These are phyloP conservation scores for Agrostemma githago DNA, from an alignment of 148 eudicot genomes.

Conservation along the genomic window DNA sequence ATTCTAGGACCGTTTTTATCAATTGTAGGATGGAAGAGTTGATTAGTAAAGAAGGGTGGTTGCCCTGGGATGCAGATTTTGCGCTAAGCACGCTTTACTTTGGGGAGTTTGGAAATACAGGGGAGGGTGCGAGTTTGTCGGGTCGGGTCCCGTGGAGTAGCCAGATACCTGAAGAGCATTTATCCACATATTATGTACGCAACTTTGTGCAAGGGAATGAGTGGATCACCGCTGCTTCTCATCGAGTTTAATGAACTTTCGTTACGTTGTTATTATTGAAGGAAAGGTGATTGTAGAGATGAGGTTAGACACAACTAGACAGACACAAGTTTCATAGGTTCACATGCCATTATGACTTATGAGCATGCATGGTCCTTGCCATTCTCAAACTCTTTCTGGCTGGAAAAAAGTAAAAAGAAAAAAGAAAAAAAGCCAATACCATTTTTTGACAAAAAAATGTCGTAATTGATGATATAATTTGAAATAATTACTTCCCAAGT, in stretches of 20 bases:
- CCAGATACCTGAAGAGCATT: conserved; percentile 26
- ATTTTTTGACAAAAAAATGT: no score
- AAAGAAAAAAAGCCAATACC: no score
- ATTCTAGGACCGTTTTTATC: conserved; percentile 44
- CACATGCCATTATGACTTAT: no score
- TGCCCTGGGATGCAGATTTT: conserved; percentile 42
- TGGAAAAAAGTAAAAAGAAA: no score
- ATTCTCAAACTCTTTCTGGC: no score
- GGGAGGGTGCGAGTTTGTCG: conserved; percentile 23
- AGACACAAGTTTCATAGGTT: no score
- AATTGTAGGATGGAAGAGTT: conserved; percentile 34
- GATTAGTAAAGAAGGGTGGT: conserved; percentile 41
- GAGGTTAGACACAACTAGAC: background rate
- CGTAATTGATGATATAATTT: no score
- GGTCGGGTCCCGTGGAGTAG: conserved; percentile 30
- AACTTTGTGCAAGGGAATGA: conserved; percentile 31
- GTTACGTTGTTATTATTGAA: background rate
- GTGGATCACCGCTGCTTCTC: conserved; percentile 20
- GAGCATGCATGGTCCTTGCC: no score
- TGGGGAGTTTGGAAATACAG: conserved; percentile 36
- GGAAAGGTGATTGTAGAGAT: background rate
- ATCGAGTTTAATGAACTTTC: background rate
- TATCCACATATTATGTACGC: conserved; percentile 19
- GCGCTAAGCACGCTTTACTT: conserved; percentile 48
- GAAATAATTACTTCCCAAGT: no score